phyloP scores from a whole-genome alignment of 805 yeast genomes.

The Candida railenensis region DNA sequence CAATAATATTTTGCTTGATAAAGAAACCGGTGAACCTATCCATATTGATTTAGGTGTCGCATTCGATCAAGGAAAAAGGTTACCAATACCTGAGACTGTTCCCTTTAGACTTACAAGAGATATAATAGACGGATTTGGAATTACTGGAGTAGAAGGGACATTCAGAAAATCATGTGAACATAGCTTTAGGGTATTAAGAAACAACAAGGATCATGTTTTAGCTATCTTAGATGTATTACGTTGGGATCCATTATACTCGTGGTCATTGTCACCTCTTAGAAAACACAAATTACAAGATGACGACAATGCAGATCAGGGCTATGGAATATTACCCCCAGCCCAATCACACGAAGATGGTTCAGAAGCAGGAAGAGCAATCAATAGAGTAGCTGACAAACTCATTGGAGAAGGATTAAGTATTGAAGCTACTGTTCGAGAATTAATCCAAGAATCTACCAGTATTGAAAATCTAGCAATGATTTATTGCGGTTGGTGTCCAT shows the following conservation, averaged over 20 bases:
- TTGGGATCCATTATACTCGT: conserved; percentile 91
- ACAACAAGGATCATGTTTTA: conserved; percentile 65
- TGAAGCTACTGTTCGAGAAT: conserved; percentile 81
- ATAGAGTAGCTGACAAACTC: conserved; percentile 69
- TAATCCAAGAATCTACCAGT: conserved; percentile 75
- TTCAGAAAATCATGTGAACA: conserved; percentile 73
- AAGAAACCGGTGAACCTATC: conserved; percentile 82
- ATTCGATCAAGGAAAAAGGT: conserved; percentile 85
- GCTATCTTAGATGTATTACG: conserved; percentile 81
- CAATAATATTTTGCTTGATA: conserved; percentile 83
- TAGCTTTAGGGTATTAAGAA: conserved; percentile 64
- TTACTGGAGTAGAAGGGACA: conserved; percentile 78
- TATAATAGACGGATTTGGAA: conserved; percentile 85
- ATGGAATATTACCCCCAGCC: conserved; percentile 11
- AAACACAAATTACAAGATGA: conserved; percentile 53
- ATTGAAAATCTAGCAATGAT: conserved; percentile 66
- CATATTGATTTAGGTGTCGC: conserved; percentile 97
- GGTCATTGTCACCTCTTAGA: conserved; percentile 82
- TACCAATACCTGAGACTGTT: conserved; percentile 88
- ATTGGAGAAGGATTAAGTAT: conserved; percentile 65
- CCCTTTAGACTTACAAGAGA: conserved; percentile 92
- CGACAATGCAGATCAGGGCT: conserved; percentile 12
- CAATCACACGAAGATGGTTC: conserved; percentile 45
- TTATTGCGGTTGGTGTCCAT: conserved; percentile 85
- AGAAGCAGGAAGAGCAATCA: conserved; percentile 80